Evolutionary conservation across 345 rosid genomes (phyloP).

Genomic region (Citrus trifoliata): DNA sequence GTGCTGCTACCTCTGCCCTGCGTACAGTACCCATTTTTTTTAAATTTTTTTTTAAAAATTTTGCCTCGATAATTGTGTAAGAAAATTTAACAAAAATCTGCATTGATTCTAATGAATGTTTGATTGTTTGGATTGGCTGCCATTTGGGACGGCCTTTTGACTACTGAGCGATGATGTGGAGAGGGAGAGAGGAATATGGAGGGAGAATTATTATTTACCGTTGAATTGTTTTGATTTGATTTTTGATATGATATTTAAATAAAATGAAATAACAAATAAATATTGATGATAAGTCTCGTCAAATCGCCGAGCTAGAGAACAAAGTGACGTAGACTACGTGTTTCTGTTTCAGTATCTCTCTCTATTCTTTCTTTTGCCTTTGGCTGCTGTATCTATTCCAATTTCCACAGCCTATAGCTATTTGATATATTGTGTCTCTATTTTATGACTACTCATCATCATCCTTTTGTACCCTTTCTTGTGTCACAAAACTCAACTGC

Average conservation of each 20-base stretch:
- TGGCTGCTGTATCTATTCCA: neutral
- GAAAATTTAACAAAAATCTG: constrained; percentile 1
- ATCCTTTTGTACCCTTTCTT: too few species aligned
- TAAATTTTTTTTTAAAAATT: rapidly evolving
- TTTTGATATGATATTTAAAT: too few species aligned
- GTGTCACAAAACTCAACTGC: too few species aligned
- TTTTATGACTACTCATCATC: too few species aligned
- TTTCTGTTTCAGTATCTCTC: neutral
- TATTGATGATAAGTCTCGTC: constrained; percentile 20
- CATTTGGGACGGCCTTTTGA: neutral
- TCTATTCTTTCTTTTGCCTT: constrained; percentile 1
- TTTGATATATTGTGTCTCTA: too few species aligned
- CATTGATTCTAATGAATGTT: neutral
- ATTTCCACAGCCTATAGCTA: too few species aligned
- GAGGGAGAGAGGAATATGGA: neutral
- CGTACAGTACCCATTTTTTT: neutral
- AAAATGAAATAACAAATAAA: too few species aligned
- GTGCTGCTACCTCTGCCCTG: constrained; percentile 15
- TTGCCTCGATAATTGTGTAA: neutral
- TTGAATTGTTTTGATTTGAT: neutral
- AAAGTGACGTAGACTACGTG: constrained; percentile 19
- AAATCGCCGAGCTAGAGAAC: constrained; percentile 27
- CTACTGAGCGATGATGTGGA: neutral
- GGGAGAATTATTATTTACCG: neutral
- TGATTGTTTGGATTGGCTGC: constrained; percentile 1